Evolutionary conservation across 2,329 filamentous ascomycete species (phyloP).

Genomic region (Penicillium sp.): DNA sequence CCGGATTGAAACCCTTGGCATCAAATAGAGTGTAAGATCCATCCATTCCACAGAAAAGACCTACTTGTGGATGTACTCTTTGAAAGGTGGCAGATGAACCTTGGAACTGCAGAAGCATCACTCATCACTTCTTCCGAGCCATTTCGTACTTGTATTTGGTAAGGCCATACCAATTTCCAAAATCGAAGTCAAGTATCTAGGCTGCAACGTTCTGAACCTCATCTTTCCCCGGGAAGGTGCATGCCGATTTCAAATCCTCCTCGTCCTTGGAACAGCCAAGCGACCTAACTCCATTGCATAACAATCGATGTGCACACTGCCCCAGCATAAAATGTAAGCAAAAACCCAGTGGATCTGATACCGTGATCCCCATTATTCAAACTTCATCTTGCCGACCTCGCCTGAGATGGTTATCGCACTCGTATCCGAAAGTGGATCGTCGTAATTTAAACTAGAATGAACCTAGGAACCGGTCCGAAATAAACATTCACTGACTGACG

Average conservation of each 20-base stretch:
- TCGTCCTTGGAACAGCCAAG: background rate
- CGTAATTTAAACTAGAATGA: background rate
- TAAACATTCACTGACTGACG: background rate
- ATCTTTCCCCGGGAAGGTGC: background rate
- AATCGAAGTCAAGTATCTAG: background rate
- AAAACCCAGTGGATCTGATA: background rate
- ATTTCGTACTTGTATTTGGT: no score
- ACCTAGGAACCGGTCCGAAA: background rate
- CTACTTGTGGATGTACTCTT: no score
- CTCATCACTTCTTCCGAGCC: no score
- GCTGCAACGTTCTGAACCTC: background rate
- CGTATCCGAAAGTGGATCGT: background rate
- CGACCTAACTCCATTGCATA: background rate
- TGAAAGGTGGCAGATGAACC: no score
- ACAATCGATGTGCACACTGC: background rate
- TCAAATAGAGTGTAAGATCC: no score
- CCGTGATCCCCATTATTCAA: background rate
- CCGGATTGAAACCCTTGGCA: no score
- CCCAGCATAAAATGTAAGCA: background rate
- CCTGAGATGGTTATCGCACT: background rate
- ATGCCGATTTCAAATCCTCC: background rate
- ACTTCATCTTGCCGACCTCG: background rate
- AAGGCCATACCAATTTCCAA: background rate
- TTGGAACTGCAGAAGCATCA: no score
- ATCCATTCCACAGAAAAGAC: no score